phyloP scores from a whole-genome alignment of 352 stramenopile genomes.

The Phytophthora chlamydospora region DNA sequence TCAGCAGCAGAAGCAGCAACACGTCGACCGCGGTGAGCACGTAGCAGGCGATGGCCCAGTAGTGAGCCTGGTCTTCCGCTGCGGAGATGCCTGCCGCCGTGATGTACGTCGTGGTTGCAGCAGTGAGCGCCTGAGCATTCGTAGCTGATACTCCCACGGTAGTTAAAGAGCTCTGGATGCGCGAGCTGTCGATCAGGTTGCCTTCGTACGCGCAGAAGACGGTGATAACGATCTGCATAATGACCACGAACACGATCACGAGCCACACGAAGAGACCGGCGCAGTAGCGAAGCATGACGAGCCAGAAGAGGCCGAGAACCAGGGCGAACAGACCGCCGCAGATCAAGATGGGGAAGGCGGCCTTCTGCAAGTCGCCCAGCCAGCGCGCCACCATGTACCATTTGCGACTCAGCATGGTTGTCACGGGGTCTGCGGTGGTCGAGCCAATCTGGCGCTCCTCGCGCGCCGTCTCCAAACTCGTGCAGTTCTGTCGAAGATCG shows the following conservation, averaged over 20 bases:
- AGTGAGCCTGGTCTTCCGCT: constrained; percentile 56
- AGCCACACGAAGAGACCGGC: constrained; percentile 85
- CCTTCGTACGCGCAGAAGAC: constrained; percentile 82
- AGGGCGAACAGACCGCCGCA: constrained; percentile 74
- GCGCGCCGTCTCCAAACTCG: constrained; percentile 53
- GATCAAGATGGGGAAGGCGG: constrained; percentile 76
- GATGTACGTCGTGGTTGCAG: constrained; percentile 61
- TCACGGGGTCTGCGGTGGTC: constrained; percentile 56
- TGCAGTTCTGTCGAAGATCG: constrained; percentile 47
- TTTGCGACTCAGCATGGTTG: constrained; percentile 62
- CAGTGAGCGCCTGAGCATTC: constrained; percentile 37
- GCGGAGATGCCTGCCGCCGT: constrained; percentile 54
- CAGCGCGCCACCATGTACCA: constrained; percentile 77
- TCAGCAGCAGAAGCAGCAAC: constrained; percentile 64
- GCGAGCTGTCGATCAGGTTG: constrained; percentile 57
- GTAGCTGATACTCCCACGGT: constrained; percentile 54
- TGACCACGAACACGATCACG: constrained; percentile 65
- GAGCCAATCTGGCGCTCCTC: constrained; percentile 50
- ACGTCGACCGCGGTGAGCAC: constrained; percentile 72
- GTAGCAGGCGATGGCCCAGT: constrained; percentile 82
- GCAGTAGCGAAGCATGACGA: constrained; percentile 77
- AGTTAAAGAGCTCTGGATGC: constrained; percentile 53
- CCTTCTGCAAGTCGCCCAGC: constrained; percentile 82
- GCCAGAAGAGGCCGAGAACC: constrained; percentile 74
- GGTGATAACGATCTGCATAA: constrained; percentile 73